Percentiles rank a stretch among this genome's conserved stretches.
Conservation (phyloP, 1,284 basidiomycete genomes). For the Irpex lacteus region DNA sequence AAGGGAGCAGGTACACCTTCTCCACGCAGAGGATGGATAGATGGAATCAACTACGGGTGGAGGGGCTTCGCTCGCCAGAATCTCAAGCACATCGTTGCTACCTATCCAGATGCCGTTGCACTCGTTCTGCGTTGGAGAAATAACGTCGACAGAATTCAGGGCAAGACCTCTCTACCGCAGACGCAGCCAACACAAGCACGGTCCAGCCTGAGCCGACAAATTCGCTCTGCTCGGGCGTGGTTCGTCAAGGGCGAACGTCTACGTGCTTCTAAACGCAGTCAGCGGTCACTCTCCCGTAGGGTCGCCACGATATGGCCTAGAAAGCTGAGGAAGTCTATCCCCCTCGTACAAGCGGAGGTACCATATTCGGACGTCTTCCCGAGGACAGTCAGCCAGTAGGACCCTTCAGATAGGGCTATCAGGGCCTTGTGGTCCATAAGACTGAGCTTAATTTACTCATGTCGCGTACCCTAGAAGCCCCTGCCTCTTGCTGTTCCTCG, state of each 20-base stretch:
- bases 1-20: neutral
- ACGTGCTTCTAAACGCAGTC: neutral
- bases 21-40: conserved; percentile 21
- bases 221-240: neutral
- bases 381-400: neutral
- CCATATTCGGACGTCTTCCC: neutral
- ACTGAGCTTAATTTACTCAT: neutral
- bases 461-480: neutral
- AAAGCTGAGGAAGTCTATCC: too few species aligned
- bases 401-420: neutral
- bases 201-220: neutral
- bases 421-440: neutral
- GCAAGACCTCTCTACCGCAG: neutral
- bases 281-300: too few species aligned
- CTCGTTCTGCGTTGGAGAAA: neutral
- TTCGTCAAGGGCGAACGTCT: neutral
- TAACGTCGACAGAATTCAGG: neutral
- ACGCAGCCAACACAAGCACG: neutral
- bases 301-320: too few species aligned
- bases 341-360: too few species aligned
- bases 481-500: neutral
- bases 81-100: neutral
- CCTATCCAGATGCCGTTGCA: neutral
- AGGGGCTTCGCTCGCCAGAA: neutral
- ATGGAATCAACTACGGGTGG: neutral